Percentiles rank a stretch among this genome's conserved stretches.
Evolutionary conservation across 2,329 filamentous ascomycete genomes (phyloP).

Genomic region (Alternaria alternata): DNA sequence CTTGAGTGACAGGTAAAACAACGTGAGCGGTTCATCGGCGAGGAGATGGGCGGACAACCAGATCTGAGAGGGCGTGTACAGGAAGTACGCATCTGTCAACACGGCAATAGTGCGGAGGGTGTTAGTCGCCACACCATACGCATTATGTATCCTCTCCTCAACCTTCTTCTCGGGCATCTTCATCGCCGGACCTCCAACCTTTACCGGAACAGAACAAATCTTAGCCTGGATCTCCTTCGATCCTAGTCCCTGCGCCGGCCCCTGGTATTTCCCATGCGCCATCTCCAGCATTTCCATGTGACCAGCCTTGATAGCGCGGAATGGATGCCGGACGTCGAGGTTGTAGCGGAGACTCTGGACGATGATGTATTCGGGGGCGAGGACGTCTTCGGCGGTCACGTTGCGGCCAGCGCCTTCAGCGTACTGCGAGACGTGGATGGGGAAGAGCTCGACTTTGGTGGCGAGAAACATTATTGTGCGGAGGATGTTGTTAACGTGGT

Average conservation of each 20-base stretch:
- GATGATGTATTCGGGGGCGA: conserved; percentile 90
- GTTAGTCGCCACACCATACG: conserved; percentile 73
- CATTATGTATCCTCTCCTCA: conserved; percentile 62
- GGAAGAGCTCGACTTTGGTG: conserved; percentile 88
- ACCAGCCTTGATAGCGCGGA: conserved; percentile 84
- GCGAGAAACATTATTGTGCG: conserved; percentile 92
- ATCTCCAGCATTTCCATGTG: conserved; percentile 81
- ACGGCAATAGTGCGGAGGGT: conserved; percentile 71
- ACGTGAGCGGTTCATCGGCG: conserved; percentile 70
- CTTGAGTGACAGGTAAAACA: conserved; percentile 58
- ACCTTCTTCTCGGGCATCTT: conserved; percentile 33
- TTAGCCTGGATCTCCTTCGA: conserved; percentile 35
- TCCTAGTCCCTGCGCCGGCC: conserved; percentile 30
- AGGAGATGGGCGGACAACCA: conserved; percentile 83
- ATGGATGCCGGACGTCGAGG: conserved; percentile 91
- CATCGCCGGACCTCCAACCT: conserved; percentile 21
- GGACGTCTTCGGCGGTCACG: conserved; percentile 78
- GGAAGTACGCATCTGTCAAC: conserved; percentile 95
- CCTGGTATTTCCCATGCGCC: conserved; percentile 65
- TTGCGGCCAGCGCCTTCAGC: conserved; percentile 51
- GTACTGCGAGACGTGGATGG: conserved; percentile 72
- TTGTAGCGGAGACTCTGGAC: conserved; percentile 93
- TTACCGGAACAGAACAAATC: conserved; percentile 40
- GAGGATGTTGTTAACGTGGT: conserved; percentile 87
- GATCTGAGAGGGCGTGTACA: conserved; percentile 93